A percentile compares a stretch with the other conserved stretches of the same genome.
These are phyloP conservation scores for Pestalotiopsis fici DNA, from an alignment of 2,329 filamentous ascomycete genomes.

Conservation along the genomic window DNA sequence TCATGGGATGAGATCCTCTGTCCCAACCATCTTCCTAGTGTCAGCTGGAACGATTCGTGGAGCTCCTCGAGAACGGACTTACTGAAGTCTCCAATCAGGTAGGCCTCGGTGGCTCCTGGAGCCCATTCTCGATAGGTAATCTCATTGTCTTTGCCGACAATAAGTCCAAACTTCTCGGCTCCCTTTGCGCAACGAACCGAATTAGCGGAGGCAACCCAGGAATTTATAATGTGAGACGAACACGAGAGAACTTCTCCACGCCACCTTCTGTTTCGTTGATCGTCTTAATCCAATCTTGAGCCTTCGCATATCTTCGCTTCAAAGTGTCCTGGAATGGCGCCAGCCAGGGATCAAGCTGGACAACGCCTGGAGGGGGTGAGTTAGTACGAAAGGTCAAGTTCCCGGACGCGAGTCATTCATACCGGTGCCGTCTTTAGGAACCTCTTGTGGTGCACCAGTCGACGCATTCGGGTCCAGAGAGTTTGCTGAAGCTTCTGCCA, in stretches of 20 bases:
- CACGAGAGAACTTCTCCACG: conserved; percentile 86
- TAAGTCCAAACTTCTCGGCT: conserved; percentile 83
- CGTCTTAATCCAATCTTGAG: conserved; percentile 83
- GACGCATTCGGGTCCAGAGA: conserved; percentile 37
- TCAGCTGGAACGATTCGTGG: not conserved
- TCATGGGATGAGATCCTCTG: conserved; percentile 81
- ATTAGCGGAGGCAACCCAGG: not conserved
- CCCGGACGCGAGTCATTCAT: conserved; percentile 22
- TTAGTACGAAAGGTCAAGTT: conserved; percentile 14
- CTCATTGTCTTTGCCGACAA: conserved; percentile 77
- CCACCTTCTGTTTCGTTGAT: conserved; percentile 86
- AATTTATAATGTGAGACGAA: conserved; percentile 35
- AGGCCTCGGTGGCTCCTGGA: conserved; percentile 82
- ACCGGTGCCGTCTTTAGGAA: conserved; percentile 75
- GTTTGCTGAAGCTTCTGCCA: conserved; percentile 44
- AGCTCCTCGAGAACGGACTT: conserved; percentile 30
- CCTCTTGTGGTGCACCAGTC: conserved; percentile 45
- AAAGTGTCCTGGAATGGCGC: conserved; percentile 80
- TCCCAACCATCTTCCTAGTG: conserved; percentile 77
- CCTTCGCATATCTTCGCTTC: conserved; percentile 73
- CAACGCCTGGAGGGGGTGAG: conserved; percentile 64
- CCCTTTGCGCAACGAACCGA: conserved; percentile 54
- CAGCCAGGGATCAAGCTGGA: conserved; percentile 87
- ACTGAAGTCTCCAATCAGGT: conserved; percentile 95
- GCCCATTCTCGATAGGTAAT: conserved; percentile 96